A percentile compares a stretch with the other conserved stretches of the same genome.
Conservation (phyloP, 768 basidiomycete species). For the Mycena sanguinolenta region DNA sequence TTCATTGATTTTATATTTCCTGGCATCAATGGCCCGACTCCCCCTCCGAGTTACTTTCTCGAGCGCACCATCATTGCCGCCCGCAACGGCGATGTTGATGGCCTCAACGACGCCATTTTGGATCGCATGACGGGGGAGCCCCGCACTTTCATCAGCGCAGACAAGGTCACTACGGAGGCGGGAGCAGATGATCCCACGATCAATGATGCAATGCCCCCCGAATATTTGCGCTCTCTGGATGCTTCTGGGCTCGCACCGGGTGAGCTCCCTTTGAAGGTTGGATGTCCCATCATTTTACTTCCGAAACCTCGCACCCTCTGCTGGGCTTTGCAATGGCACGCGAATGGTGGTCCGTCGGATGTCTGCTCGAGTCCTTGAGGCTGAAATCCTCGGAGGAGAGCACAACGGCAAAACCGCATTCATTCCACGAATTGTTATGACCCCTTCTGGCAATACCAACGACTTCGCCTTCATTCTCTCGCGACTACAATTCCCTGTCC, state of each 20-base stretch:
- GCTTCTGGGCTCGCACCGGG: slow-evolving; percentile 5
- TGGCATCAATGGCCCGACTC: background rate
- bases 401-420: slow-evolving; percentile 3
- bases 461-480: background rate
- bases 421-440: background rate
- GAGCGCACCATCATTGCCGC: background rate
- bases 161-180: background rate
- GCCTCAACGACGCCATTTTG: background rate
- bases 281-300: background rate
- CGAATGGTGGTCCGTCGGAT: background rate
- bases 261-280: background rate
- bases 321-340: slow-evolving; percentile 9
- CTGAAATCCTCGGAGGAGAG: background rate
- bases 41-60: slow-evolving; percentile 2
- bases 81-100: background rate
- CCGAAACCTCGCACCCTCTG: background rate
- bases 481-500: slow-evolving; percentile 4
- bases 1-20: slow-evolving; percentile 1
- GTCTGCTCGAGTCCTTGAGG: background rate
- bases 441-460: background rate
- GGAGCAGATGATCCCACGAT: background rate
- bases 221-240: background rate
- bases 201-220: background rate
- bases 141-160: background rate
- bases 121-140: background rate